phyloP scores from a whole-genome alignment of 495 filamentous ascomycete genomes.

The Sphaerosporella brunnea region DNA sequence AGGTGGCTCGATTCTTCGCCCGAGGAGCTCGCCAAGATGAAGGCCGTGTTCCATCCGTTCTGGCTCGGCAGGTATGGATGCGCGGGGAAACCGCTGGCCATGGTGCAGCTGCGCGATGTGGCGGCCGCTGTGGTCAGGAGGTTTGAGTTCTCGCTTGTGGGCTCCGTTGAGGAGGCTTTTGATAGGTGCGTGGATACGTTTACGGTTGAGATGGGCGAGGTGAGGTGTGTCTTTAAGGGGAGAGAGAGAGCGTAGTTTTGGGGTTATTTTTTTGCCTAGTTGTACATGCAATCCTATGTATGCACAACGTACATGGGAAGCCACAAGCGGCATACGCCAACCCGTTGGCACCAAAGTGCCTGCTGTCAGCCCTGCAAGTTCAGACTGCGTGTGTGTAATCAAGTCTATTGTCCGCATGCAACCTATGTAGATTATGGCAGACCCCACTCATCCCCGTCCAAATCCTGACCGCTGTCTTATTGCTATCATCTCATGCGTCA shows the following conservation, averaged over 20 bases:
- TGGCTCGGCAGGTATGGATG: constrained; percentile 32
- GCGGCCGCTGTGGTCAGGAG: constrained; percentile 29
- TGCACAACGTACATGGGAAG: no score
- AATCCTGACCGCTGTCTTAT: no score
- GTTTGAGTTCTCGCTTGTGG: constrained; percentile 31
- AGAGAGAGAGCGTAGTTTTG: not conserved
- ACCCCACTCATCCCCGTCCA: no score
- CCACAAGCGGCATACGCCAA: no score
- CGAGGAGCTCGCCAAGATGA: constrained; percentile 39
- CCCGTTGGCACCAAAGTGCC: no score
- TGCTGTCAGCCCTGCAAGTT: no score
- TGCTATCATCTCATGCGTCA: no score
- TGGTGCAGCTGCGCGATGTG: constrained; percentile 34
- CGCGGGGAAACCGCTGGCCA: constrained; percentile 36
- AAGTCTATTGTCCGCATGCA: not conserved
- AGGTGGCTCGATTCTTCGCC: constrained; percentile 27
- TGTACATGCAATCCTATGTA: not conserved
- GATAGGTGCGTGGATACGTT: constrained; percentile 8
- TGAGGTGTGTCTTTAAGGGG: constrained; percentile 5
- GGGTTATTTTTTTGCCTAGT: not conserved
- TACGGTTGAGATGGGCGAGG: constrained; percentile 9
- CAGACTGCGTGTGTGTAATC: no score
- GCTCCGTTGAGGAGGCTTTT: constrained; percentile 11
- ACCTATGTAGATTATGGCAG: no score
- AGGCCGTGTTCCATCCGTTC: constrained; percentile 37